Conservation (phyloP, 116 monocot genomes). For the Posidonia oceanica region DNA sequence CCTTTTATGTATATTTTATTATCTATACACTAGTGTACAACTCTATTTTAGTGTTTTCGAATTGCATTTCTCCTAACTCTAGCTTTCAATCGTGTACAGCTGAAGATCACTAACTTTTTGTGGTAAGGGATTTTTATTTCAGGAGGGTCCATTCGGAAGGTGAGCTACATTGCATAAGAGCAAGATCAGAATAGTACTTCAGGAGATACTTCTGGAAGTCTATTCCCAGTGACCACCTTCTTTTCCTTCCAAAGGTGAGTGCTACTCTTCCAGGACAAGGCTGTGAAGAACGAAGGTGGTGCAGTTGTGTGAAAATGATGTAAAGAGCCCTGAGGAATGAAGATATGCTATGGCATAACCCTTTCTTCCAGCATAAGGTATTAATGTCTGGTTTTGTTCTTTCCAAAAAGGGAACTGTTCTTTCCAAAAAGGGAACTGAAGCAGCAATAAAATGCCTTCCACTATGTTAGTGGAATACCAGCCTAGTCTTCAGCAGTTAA, state of each 20-base stretch:
- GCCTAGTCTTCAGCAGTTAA: not conserved
- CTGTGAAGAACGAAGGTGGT: not conserved
- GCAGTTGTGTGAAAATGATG: not conserved
- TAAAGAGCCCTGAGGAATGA: not conserved
- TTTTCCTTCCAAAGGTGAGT: not conserved
- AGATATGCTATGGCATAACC: not conserved
- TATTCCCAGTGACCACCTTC: not conserved
- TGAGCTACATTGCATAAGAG: too few relatives aligned
- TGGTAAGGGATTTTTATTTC: too few relatives aligned
- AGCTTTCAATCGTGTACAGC: too few relatives aligned
- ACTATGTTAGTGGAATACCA: not conserved
- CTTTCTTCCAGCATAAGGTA: slow-evolving; percentile 4
- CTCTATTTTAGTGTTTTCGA: too few relatives aligned
- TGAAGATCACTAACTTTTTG: too few relatives aligned
- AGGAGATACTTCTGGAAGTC: not conserved
- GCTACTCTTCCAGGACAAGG: not conserved
- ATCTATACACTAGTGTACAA: too few relatives aligned
- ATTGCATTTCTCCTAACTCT: too few relatives aligned
- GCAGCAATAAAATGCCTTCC: not conserved
- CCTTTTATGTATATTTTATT: too few relatives aligned
- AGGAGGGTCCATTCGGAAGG: too few relatives aligned
- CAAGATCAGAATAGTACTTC: not conserved
- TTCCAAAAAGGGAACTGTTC: not conserved
- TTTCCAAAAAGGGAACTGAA: not conserved
- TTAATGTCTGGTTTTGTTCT: not conserved